Conservation (phyloP, 305 asterid genomes). For the Solanum hybrid region DNA sequence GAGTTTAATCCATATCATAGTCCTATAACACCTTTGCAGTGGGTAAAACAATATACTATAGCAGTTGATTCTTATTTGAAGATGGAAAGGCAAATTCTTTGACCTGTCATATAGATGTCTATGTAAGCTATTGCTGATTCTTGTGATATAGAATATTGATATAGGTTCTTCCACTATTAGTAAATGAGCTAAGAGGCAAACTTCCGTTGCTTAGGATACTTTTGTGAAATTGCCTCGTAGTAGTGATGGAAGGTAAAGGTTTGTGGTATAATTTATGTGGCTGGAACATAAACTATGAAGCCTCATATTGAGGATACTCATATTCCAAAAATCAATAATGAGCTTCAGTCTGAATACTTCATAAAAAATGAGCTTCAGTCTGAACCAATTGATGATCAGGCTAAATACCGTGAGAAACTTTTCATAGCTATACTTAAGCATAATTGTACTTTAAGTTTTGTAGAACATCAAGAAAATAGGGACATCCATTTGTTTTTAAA, state of each 20-base stretch:
- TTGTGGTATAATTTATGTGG: background rate
- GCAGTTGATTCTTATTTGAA: background rate
- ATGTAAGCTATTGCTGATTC: background rate
- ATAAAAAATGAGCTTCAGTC: background rate
- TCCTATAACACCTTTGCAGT: background rate
- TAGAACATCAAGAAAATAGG: background rate
- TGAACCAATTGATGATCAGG: background rate
- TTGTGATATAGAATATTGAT: background rate
- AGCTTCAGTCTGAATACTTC: background rate
- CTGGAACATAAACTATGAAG: background rate
- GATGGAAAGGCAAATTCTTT: background rate
- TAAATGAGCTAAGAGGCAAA: background rate
- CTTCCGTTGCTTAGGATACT: background rate
- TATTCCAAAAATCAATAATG: background rate
- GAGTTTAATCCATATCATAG: background rate
- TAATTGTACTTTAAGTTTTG: background rate
- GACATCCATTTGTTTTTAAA: background rate
- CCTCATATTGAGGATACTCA: background rate
- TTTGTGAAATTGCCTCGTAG: background rate
- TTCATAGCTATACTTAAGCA: background rate
- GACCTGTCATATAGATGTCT: background rate
- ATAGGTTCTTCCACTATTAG: background rate
- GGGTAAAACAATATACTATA: background rate
- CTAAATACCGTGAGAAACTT: background rate
- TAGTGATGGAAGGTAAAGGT: background rate